Evolutionary conservation across 768 basidiomycete genomes (phyloP), one percentile per base, ranked within the genome.

Genomic region (Rhizopogon salebrosus): DNA sequence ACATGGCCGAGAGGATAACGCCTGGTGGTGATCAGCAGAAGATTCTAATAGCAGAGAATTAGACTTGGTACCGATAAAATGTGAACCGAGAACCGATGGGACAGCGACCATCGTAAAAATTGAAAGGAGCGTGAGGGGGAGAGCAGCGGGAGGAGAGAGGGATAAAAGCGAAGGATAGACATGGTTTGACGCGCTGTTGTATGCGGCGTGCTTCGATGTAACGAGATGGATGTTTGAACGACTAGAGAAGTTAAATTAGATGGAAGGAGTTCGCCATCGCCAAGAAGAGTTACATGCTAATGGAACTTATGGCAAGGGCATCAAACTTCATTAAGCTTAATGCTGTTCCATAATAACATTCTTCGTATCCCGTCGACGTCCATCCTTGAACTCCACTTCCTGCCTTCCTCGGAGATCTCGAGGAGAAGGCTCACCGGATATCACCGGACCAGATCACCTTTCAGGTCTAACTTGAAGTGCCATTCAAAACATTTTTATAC

Each of bases 1-100:
- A 72, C 69, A 66, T 45, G 49, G 64, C 64, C 13, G 70, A 64
- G 8, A 70, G 51, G 8, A 72, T 51, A 52, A 69, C 67, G 6
- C 69, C 70, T 68, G 43, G 18, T 27, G 0, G 7, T 9, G 0
- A 35, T 69, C 3, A 67, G 53, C 20, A 23, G 10, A 11, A 31
- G 2, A 22, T 6, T 8, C 4, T 1, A n/a, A n/a, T 36, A 22
- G 4, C 3, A 13, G 20, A 2, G 8, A 16, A 26, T 1, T 0
- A 16, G 16, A 5, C 49, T 54, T 63, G 11, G 31, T n/a, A 65
- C 65, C 67, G 1, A 66, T 49, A 39, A 65, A 52, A 57, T 67
- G 65, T 10, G 65, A 63, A 0, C 65, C 65, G 24, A 67, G 57
- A 6, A 67, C 54, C 37, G 61, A 50, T 34, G 66, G 18, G 23